Conservation (phyloP, 495 filamentous ascomycete species). For the Xylaria nigripes region DNA sequence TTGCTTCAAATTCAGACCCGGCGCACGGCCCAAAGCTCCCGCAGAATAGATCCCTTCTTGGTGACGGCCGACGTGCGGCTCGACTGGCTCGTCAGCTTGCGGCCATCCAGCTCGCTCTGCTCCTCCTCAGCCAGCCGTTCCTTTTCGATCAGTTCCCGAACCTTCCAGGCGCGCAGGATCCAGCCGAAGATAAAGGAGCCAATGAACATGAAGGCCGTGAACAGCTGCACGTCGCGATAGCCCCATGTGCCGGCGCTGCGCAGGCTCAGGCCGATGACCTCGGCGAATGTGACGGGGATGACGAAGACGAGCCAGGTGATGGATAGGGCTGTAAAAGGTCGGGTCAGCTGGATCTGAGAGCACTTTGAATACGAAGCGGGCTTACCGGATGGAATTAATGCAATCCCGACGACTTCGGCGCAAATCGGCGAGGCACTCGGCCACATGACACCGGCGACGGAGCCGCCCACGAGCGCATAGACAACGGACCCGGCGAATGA, state of each 20-base stretch:
- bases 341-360: not conserved
- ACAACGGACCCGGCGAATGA: slow-evolving; percentile 59
- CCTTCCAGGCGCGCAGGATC: slow-evolving; percentile 37
- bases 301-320: slow-evolving; percentile 71
- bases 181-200: slow-evolving; percentile 33
- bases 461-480: slow-evolving; percentile 62
- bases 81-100: slow-evolving; percentile 7
- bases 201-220: slow-evolving; percentile 32
- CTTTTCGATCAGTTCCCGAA: slow-evolving; percentile 31
- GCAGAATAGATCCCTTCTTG: slow-evolving; percentile 8
- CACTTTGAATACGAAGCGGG: not conserved
- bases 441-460: slow-evolving; percentile 68
- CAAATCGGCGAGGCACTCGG: slow-evolving; percentile 63
- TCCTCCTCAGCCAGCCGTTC: slow-evolving; percentile 23
- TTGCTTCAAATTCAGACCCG: slow-evolving; percentile 13
- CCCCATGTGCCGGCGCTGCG: slow-evolving; percentile 34
- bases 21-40: slow-evolving; percentile 19
- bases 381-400: slow-evolving; percentile 56
- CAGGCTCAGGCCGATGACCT: slow-evolving; percentile 66
- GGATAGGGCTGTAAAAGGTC: slow-evolving; percentile 44
- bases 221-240: slow-evolving; percentile 36
- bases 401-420: slow-evolving; percentile 69
- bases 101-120: slow-evolving; percentile 16
- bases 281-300: slow-evolving; percentile 64
- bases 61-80: slow-evolving; percentile 10